Base-by-base conservation (phyloP, 2,329 filamentous ascomycete genomes). In the Teratosphaeria destructans region DNA sequence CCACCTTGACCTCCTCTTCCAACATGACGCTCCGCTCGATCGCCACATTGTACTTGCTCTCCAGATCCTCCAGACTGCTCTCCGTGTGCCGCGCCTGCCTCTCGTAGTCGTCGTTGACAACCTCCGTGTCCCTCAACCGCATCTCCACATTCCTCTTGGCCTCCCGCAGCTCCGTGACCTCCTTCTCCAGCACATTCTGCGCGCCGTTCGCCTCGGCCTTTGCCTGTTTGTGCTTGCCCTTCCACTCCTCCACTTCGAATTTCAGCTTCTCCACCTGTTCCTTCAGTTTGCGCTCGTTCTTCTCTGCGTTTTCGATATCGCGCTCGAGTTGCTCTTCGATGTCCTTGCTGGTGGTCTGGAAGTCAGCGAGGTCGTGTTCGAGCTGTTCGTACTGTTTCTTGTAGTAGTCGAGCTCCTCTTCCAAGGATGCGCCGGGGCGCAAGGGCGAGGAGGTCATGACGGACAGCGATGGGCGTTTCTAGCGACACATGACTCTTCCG, bases 231-330 rank as follows among this genome's bases (percentile, higher is more conserved):
- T 95, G 95, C 81, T 97, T 99, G 66, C 88, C 91, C 86, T 97
- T 97, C 94, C 94, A 99, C 76, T 99, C 94, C 60, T 97, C 91
- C 0, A 94, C 92, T 74, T 97, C 92, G 71, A 90, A 99, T 56
- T 82, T 85, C 63, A 95, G 75, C 43, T 81, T 82, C 74, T 97
- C 93, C 0, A 90, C 88, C 78, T 93, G 95, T 74, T 95, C 88
- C 73, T 92, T 87, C 67, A 96, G 76, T 64, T 85, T 80, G 64
- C 91, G 84, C 77, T 97, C 93, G 68, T 91, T 85, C 78, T 95
- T 95, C 79, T 99, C 94, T 53, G 92, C 92, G 53, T 90, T 88
- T 69, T 97, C 93, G 60, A 99, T 87, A 73, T 99, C 94, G 78
- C 92, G 95, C 76, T 99, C 94, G 57, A 99, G 80, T 75, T 97